phyloP scores from a whole-genome alignment of 768 basidiomycete genomes.

The Chalciporus chontae region DNA sequence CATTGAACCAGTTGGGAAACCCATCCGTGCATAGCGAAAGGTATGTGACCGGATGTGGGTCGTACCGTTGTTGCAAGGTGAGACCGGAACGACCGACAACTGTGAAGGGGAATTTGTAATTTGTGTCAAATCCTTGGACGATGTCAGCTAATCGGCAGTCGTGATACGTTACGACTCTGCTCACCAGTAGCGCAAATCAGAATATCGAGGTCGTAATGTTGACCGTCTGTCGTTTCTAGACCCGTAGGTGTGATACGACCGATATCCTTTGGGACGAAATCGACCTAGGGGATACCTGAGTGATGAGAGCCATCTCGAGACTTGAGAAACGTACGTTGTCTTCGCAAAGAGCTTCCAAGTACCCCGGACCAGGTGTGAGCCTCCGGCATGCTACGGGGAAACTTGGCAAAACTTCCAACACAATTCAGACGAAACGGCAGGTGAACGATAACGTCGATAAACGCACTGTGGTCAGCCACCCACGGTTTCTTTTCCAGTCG shows the following conservation, averaged over 20 bases:
- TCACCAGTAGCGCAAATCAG: slow-evolving; percentile 57
- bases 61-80: slow-evolving; percentile 51
- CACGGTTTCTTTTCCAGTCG: slow-evolving; percentile 54
- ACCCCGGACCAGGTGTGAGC: slow-evolving; percentile 67
- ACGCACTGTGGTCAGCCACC: slow-evolving; percentile 47
- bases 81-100: slow-evolving; percentile 53
- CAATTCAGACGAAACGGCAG: too few species aligned
- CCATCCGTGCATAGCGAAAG: slow-evolving; percentile 55
- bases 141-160: too few species aligned
- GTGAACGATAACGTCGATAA: too few species aligned
- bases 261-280: slow-evolving; percentile 52
- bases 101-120: slow-evolving; percentile 45
- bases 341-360: slow-evolving; percentile 60
- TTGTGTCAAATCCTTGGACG: slow-evolving; percentile 42
- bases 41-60: slow-evolving; percentile 55
- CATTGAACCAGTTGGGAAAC: slow-evolving; percentile 68
- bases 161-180: too few species aligned
- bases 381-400: slow-evolving; percentile 59
- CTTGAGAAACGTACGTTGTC: slow-evolving; percentile 36
- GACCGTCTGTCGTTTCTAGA: slow-evolving; percentile 54
- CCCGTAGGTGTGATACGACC: slow-evolving; percentile 47
- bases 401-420: slow-evolving; percentile 42
- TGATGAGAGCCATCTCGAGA: too few species aligned
- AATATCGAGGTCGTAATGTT: slow-evolving; percentile 51
- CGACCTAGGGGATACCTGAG: slow-evolving; percentile 29